Evolutionary conservation across 441 rosid genomes (phyloP), one percentile per base, ranked within the genome.

Genomic region (Gossypium trilobum): DNA sequence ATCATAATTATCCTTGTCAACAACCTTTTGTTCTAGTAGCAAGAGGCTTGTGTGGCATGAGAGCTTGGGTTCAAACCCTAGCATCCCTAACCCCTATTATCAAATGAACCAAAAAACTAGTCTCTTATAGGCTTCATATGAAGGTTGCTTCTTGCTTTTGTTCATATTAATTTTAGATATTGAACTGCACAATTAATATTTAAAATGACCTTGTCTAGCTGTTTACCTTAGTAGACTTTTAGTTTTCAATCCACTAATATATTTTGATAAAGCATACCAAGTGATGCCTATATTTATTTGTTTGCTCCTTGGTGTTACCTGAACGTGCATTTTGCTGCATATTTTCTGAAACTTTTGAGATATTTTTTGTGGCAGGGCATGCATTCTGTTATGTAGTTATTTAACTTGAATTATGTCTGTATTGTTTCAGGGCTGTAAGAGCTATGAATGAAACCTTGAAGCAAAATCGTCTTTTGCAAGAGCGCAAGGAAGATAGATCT

Each of bases 391-490:
- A 33, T 36, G 5, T 42, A 8, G 39, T 23, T 2, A 14, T 42
- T 22, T 42, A 74, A 75, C 57, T 74, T 66, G 70, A 13, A 66
- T 66, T 25, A 25, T 51, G 17, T 51, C 25, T 51, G 46, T 27
- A 16, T 27, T 29, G 29, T 82, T 81, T 75, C 92, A 96, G 98
- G 96, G 97, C 97, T 79, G 98, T 93, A 52, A 89, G 97, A 71
- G 97, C 96, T 50, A 96, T 96, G 98, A 93, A 84, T 83, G 99
- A 96, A 88, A 82, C 91, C 10, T 71, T 93, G 88, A 96, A 96
- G 92, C 98, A 93, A 86, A 91, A 93, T 76, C 95, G 95, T 63
- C 78, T 86, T 72, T 74, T 85, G 78, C 87, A 83, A 77, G 96
- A 86, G 77, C 91, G 60, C 20, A 80, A 79, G 46, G 86, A 82